phyloP scores from a whole-genome alignment of 75 land plant genomes.

The Sequoiadendron giganteum region DNA sequence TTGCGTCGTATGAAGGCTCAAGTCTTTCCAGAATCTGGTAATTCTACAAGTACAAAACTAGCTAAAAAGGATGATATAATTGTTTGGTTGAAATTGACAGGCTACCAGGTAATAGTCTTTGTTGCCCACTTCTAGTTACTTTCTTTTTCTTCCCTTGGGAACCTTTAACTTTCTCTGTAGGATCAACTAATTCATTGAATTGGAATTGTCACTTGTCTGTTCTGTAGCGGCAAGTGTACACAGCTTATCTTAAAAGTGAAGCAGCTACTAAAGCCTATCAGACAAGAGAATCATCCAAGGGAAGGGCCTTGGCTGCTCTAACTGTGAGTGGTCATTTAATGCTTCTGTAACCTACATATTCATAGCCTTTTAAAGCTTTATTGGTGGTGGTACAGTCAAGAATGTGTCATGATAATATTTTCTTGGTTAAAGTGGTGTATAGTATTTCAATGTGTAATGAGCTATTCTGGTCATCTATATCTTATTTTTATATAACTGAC shows the following conservation, averaged over 20 bases:
- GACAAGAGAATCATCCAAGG: constrained; percentile 16
- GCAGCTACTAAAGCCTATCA: constrained; percentile 26
- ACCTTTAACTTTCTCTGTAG: not conserved
- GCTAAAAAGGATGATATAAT: constrained; percentile 94
- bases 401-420: not conserved
- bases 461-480: not conserved
- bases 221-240: constrained; percentile 76
- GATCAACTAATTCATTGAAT: not conserved
- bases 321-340: constrained; percentile 59
- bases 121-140: not conserved
- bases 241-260: constrained; percentile 87
- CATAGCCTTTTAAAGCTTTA: not conserved
- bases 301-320: constrained; percentile 89
- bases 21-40: constrained; percentile 56
- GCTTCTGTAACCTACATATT: not conserved
- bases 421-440: not conserved
- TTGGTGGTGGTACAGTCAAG: not conserved
- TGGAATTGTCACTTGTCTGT: not conserved
- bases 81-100: constrained; percentile 84
- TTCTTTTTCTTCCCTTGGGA: not conserved
- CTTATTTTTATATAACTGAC: not conserved
- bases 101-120: constrained; percentile 56
- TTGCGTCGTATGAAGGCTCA: constrained; percentile 93
- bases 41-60: constrained; percentile 35
- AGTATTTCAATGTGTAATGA: not conserved